Conservation (phyloP, 2,329 filamentous ascomycete species). For the Dactylella cylindrospora region DNA sequence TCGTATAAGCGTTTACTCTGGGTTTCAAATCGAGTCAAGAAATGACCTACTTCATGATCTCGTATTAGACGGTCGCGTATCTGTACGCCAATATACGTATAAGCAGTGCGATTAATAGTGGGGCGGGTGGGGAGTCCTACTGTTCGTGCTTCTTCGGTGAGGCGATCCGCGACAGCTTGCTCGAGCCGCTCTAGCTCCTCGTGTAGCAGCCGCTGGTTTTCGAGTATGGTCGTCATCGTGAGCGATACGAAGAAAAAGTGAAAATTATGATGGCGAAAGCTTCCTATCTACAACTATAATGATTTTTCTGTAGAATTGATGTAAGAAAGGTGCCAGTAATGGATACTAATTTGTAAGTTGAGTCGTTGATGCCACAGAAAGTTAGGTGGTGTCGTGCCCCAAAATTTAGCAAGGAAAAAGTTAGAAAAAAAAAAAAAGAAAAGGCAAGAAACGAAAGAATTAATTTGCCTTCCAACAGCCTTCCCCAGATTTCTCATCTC, state of each 20-base stretch:
- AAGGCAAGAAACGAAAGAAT: no score
- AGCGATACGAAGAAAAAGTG: not conserved
- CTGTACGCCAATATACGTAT: conserved; percentile 54
- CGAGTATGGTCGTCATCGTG: conserved; percentile 63
- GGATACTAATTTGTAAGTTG: not conserved
- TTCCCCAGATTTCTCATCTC: conserved; percentile 31
- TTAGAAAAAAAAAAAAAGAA: conserved; percentile 20
- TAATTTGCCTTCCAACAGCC: conserved; percentile 30
- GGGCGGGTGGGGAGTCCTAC: conserved; percentile 55
- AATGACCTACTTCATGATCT: conserved; percentile 87
- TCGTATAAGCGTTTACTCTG: conserved; percentile 78
- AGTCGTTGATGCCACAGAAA: not conserved
- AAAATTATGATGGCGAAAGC: not conserved
- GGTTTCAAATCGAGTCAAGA: conserved; percentile 81
- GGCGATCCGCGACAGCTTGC: conserved; percentile 85
- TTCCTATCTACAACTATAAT: no score
- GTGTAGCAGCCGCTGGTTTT: conserved; percentile 90
- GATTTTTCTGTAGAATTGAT: no score
- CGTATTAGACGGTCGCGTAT: conserved; percentile 84
- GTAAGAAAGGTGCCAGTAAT: not conserved
- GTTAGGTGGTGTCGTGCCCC: conserved; percentile 3
- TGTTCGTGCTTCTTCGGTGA: conserved; percentile 83
- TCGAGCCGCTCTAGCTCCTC: conserved; percentile 96
- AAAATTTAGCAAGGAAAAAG: conserved; percentile 3
- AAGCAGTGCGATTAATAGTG: conserved; percentile 1